Conservation (phyloP, 805 yeast genomes). For the Ogataea trehalophila region DNA sequence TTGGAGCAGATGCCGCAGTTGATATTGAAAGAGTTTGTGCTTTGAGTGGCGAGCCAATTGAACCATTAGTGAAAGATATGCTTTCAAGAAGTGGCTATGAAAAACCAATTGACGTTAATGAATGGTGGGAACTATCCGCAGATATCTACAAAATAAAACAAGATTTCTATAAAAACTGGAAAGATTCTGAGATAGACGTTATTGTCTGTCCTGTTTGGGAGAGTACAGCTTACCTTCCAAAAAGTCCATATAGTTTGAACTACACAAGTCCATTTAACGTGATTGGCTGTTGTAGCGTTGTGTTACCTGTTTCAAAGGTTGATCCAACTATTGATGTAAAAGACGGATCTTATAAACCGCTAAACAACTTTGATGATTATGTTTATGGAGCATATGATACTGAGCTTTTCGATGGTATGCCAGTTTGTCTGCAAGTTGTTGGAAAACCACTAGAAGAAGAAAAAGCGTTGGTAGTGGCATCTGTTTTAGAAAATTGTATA, state of each 20-base stretch:
- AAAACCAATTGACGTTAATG: slow-evolving; percentile 13
- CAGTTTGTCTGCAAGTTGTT: slow-evolving; percentile 62
- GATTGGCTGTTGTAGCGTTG: slow-evolving; percentile 45
- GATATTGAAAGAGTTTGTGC: slow-evolving; percentile 17
- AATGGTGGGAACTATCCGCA: slow-evolving; percentile 39
- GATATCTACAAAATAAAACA: slow-evolving; percentile 30
- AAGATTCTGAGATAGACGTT: slow-evolving; percentile 33
- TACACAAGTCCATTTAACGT: slow-evolving; percentile 53
- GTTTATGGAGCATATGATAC: slow-evolving; percentile 42
- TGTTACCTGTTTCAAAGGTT: slow-evolving; percentile 54
- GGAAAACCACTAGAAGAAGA: slow-evolving; percentile 61
- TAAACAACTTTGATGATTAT: slow-evolving; percentile 39
- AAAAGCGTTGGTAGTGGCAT: slow-evolving; percentile 32
- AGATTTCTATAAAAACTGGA: slow-evolving; percentile 33
- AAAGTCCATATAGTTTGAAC: slow-evolving; percentile 25
- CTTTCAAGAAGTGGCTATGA: background rate
- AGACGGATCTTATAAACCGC: slow-evolving; percentile 25
- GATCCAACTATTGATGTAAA: slow-evolving; percentile 36
- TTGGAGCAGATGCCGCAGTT: slow-evolving; percentile 39
- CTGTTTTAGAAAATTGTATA: slow-evolving; percentile 2
- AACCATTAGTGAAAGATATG: slow-evolving; percentile 4
- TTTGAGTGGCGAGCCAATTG: slow-evolving; percentile 23
- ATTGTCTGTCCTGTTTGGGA: slow-evolving; percentile 43
- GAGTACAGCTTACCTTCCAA: slow-evolving; percentile 33
- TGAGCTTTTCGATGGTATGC: slow-evolving; percentile 50